Evolutionary conservation across 805 yeast genomes (phyloP).

Genomic region (Komagataella mondaviorum): DNA sequence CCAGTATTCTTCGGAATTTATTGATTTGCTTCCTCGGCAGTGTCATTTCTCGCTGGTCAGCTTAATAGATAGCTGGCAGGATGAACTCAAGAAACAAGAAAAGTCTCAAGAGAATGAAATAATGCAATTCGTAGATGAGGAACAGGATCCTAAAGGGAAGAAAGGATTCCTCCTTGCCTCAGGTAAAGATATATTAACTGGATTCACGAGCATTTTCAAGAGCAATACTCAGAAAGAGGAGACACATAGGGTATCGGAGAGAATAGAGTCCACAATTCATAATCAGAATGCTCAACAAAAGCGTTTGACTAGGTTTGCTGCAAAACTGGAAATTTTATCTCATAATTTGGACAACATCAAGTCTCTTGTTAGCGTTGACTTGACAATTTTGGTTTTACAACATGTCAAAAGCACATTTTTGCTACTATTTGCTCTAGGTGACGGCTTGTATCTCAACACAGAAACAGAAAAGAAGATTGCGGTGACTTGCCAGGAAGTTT

Average conservation of each 20-base stretch:
- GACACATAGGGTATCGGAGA: slow-evolving; percentile 13
- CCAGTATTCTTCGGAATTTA: slow-evolving; percentile 18
- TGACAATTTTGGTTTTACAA: slow-evolving; percentile 59
- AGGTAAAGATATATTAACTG: slow-evolving; percentile 40
- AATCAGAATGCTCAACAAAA: slow-evolving; percentile 8
- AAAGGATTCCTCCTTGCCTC: slow-evolving; percentile 18
- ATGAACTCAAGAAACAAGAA: slow-evolving; percentile 20
- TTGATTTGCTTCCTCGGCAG: slow-evolving; percentile 18
- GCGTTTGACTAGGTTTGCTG: slow-evolving; percentile 57
- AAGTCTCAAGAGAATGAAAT: slow-evolving; percentile 24
- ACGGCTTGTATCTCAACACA: slow-evolving; percentile 22
- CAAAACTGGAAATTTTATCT: slow-evolving; percentile 64
- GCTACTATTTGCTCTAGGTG: slow-evolving; percentile 25
- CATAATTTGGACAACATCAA: slow-evolving; percentile 67
- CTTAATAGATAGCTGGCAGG: slow-evolving; percentile 26
- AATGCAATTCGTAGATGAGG: slow-evolving; percentile 13
- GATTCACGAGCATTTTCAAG: slow-evolving; percentile 52
- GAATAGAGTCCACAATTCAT: slow-evolving; percentile 11
- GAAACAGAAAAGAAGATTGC: slow-evolving; percentile 19
- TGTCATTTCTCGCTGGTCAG: slow-evolving; percentile 14
- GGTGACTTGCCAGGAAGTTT: slow-evolving; percentile 39
- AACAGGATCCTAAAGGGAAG: slow-evolving; percentile 5
- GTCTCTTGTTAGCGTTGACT: slow-evolving; percentile 65
- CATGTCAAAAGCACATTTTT: slow-evolving; percentile 53
- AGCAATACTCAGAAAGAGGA: slow-evolving; percentile 8